Evolutionary conservation across 2,329 filamentous ascomycete species (phyloP), one percentile per base, ranked within the genome.

Genomic region (Claviceps sp.): DNA sequence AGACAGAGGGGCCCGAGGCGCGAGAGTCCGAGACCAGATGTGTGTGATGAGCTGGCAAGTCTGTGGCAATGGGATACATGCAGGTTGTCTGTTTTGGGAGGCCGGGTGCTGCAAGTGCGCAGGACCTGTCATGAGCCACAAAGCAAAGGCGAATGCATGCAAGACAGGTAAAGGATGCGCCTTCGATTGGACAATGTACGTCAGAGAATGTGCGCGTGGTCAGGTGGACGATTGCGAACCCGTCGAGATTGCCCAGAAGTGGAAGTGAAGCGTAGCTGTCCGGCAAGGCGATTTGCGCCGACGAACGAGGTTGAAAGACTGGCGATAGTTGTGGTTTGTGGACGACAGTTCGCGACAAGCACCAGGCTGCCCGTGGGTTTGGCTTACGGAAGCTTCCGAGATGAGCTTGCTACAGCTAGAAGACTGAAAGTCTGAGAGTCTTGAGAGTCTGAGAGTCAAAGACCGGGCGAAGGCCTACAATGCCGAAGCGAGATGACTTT

Each of bases 11-110:
- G 44, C 41, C 45, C 40, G 50, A 42, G 44, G 43, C 16, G 17
- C 50, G 30, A 22, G 19, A 22, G 19, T 22, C 22, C 22, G 22
- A 43, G 37, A 50, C 40, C 42, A 37, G 48, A 24, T 47, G 54
- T 39, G 51, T 48, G 50, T 48, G 51, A 47, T 52, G 52, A 51
- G 53, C 52, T 56, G 55, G 56, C 56, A 51, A 50, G 17, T 44
- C 44, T 48, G 53, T 44, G 40, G 24, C 51, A 22, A 30, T 51
- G 48, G 30, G 45, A 45, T 40, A 30, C 47, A 55, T 53, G 54
- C 54, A 51, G 46, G 41, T 51, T 51, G 51, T 48, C 54, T 53
- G 51, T 40, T 49, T 53, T 53, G 45, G 51, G 37, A 47, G 40
- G 45, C 30, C 37, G 44, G 42, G 34, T 48, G 51, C 44, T 46